Base-by-base conservation (phyloP, 1,284 basidiomycete genomes). In the Sporisorium exsertum region DNA sequence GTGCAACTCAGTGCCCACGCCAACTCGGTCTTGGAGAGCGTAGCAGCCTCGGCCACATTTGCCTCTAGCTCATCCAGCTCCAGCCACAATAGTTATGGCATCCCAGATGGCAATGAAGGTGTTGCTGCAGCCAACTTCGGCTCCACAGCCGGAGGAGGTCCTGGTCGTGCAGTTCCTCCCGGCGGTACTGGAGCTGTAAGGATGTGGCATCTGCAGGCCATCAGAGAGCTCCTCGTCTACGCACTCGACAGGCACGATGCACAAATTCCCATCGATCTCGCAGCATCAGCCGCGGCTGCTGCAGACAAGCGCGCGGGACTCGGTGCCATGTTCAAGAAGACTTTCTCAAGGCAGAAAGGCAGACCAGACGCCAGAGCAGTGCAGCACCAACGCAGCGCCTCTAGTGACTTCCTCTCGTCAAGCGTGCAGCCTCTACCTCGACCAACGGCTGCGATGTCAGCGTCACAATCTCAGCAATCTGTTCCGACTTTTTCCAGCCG, bases 131-230 rank as follows among this genome's bases (percentile, higher is more conserved):
- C 69, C 54, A 72, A 77, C 27, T 78, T 80, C 49, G 78, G 78
- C 2, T 26, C 69, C 13, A 69, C 64, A 15, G 61, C 76, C 3
- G 78, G 78, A 12, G 75, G 78, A 18, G 78, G 75, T 0, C 47
- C 68, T 2, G 72, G 78, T 2, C 63, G 76, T 10, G 68, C 73
- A 15, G 68, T 74, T 3, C 78, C 78, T n/a, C 69, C 76, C 18
- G 69, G 58, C 7, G 72, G 74, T 10, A 66, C 55, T 5, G 80
- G 80, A 7, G 46, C 58, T 5, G 76, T 81, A 1, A 40, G 74
- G 9, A 81, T 81, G 80, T 81, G 80, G 80, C 78, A 77, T 50
- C 57, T 81, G 27, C 72, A 81, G 49, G 72, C 69, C 9, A 61
- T 81, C 24, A 55, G 69, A 4, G 71, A 78, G 55, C 54, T 80